Percentiles rank a stretch among this genome's conserved stretches.
Conservation (phyloP, 139 green algal species). For the Gonium pectorale region DNA sequence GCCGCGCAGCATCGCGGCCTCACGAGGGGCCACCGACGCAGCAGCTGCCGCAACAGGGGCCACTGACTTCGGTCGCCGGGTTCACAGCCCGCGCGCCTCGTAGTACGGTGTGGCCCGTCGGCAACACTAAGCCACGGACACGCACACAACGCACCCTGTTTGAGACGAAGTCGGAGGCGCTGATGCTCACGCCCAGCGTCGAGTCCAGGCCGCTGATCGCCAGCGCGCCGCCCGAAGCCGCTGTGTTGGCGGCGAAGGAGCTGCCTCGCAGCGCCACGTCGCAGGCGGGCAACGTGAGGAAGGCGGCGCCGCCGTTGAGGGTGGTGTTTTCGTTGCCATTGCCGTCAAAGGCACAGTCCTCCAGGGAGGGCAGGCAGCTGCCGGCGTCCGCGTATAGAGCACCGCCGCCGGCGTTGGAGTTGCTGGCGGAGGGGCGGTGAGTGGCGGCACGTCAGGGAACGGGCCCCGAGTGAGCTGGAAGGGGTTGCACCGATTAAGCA, state of each 20-base stretch:
- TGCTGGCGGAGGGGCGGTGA: too few relatives aligned
- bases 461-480: too few relatives aligned
- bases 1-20: too few relatives aligned
- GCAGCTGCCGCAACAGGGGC: too few relatives aligned
- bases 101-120: too few relatives aligned
- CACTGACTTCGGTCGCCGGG: too few relatives aligned
- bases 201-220: conserved; percentile 7
- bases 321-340: not conserved
- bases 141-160: too few relatives aligned
- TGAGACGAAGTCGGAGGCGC: not conserved
- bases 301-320: not conserved
- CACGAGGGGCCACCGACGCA: too few relatives aligned
- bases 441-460: too few relatives aligned
- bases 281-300: not conserved
- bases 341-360: not conserved
- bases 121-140: too few relatives aligned
- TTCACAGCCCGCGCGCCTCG: too few relatives aligned
- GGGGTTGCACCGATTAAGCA: too few relatives aligned
- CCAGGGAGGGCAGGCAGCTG: not conserved
- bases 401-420: not conserved
- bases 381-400: not conserved
- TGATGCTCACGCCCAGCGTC: not conserved
- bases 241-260: not conserved
- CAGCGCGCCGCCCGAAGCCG: not conserved
- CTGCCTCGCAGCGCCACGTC: not conserved